Base-by-base conservation (phyloP, 2,329 filamentous ascomycete genomes). In the Berkeleyomyces basicola region DNA sequence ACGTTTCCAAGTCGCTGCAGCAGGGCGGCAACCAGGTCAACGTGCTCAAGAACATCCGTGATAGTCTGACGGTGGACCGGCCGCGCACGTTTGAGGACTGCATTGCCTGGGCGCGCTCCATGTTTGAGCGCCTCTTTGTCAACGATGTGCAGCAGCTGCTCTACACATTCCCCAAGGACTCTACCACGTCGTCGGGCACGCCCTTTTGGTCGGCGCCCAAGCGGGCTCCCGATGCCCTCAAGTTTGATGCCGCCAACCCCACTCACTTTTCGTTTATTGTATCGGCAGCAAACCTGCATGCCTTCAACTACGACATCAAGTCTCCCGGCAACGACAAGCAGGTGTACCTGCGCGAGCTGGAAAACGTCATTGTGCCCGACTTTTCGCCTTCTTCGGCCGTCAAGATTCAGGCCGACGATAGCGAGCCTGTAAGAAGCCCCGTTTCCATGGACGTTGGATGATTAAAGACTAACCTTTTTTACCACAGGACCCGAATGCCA, bases 191-290 rank as follows among this genome's bases (percentile, higher is more conserved):
- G 1, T 87, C 82, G 44, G 93, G 93, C 40, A 88, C 91, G 66
- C 87, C 84, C 0, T 99, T 99, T 81, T 99, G 93, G 93, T 97
- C 93, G 39, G 92, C 93, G 9, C 93, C 93, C 58, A 99, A 99
- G 82, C 90, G 93, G 70, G 93, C 93, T 10, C 93, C 93, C 4
- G 90, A 95, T 66, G 82, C 92, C 67, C 79, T 97, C 71, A 91
- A 88, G 72, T 99, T 99, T 68, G 88, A 96, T 69, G 74, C 85
- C 57, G 81, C 84, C 65, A 93, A 96, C 74, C 79, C 85, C 9
- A 93, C 90, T 31, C 93, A 99, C 74, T 86, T 92, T 70, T 83
- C 82, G 44, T 99, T 96, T 71, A 79, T 99, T 62, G 83, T 95
- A 66, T 85, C 93, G 16, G 93, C 84, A 6, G 90, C 93, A 43